Evolutionary conservation across 805 yeast species (phyloP), one percentile per base, ranked within the genome.

Genomic region (Maudiozyma pseudohumilis): DNA sequence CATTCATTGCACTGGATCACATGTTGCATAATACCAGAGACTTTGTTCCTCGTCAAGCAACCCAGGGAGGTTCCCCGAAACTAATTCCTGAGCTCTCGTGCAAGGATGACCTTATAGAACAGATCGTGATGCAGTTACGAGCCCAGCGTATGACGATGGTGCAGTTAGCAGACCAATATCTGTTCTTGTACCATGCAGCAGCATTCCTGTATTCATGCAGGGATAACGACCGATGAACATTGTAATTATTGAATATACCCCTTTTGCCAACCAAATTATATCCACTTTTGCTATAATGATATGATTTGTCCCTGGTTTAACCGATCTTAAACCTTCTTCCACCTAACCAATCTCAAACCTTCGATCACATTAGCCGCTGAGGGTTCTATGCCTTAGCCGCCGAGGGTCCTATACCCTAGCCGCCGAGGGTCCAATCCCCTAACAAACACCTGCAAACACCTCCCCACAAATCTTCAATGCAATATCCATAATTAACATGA

Each of bases 1-100:
- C 95, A 1, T 83, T 79, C 52, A 74, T 85, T 41, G 75, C 88
- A 9, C 32, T 60, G 19, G 63, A 59, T 29, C 62, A 60, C 35
- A 20, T 60, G 20, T 40, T 56, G 20, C 59, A 52, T 38, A 50
- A 56, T 20, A 55, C 59, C 1, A 34, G 27, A 12, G 63, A 53
- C 33, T 55, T 52, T 25, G 41, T 34, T 6, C 27, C 27, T 6
- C 26, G 18, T 7, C 12, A 25, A 13, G 16, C 22, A 23, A 24
- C 17, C 3, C 16, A 16, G 2, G 20, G 10, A 11, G 10, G 5
- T 23, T 36, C 15, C 38, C 34, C 2, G 12, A 18, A 9, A 11
- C 20, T 23, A 18, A 19, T 8, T 17, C 36, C 34, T 10, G 19
- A 10, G 11, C n/a, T 20, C 11, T 40, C 40, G 19, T 58, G 55